A percentile compares a stretch with the other conserved stretches of the same genome.
These are phyloP conservation scores for Phycomyces blakesleeanus DNA, from an alignment of 192 early-diverging fungal genomes.

Conservation along the genomic window DNA sequence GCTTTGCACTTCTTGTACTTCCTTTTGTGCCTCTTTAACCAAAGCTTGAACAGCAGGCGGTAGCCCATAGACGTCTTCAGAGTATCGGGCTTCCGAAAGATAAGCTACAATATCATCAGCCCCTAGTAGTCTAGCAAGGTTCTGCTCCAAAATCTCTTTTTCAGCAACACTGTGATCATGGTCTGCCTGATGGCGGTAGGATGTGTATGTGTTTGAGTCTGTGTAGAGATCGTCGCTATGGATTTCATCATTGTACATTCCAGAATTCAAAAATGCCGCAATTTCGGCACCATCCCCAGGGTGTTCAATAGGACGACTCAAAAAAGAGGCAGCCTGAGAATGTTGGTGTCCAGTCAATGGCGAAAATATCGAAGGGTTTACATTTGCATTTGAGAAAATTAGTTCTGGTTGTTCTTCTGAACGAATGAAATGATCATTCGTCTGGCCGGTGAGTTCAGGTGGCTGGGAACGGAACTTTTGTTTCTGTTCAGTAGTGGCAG, in stretches of 20 bases:
- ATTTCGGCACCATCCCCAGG: constrained; percentile 25
- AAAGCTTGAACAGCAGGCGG: constrained; percentile 24
- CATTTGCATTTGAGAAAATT: no score
- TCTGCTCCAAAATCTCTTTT: background rate
- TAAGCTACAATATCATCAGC: constrained; percentile 37
- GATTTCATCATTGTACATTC: constrained; percentile 16
- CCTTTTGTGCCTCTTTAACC: constrained; percentile 33
- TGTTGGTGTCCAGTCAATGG: background rate
- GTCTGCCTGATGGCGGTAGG: constrained; percentile 11
- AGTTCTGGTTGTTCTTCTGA: no score
- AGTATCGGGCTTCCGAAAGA: constrained; percentile 30
- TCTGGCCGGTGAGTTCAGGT: background rate
- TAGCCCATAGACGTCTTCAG: constrained; percentile 37
- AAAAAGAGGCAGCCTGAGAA: background rate
- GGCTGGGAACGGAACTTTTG: background rate
- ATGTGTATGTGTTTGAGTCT: constrained; percentile 2
- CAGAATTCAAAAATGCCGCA: constrained; percentile 18
- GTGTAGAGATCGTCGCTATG: constrained; percentile 19
- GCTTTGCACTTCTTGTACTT: constrained; percentile 11
- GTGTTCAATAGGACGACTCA: background rate
- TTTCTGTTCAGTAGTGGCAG: background rate
- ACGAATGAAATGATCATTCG: background rate
- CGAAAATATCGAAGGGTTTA: no score
- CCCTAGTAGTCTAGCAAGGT: constrained; percentile 18
- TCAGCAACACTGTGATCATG: constrained; percentile 11